Evolutionary conservation across 78 protist genomes (phyloP), one percentile per base, ranked within the genome.

Genomic region (Diacronema lutheri): DNA sequence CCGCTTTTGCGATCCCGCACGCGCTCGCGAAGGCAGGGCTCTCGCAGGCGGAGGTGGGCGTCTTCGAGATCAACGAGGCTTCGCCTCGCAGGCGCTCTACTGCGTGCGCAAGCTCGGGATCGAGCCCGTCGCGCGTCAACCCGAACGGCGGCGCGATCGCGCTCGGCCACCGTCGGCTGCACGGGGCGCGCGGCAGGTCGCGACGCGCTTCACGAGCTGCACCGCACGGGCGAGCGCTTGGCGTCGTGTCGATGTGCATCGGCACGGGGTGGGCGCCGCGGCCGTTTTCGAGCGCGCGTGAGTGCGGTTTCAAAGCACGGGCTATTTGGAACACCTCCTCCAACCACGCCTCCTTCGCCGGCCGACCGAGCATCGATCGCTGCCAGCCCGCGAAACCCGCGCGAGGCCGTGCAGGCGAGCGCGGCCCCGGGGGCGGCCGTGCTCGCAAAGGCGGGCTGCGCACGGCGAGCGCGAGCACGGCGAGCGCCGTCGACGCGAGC

Each of bases 1-100:
- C 98, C 3, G 95, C 94, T 19, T 16, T 71, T 19, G 97, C 98
- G 68, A 93, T 94, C 66, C 98, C 97, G 58, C 83, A 13, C 37
- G 94, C 82, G 21, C 80, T 96, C 58, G 55, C 73, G 57, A 55
- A 86, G 65, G 95, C 94, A 21, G 96, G 97, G 29, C 89, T 96
- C 31, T 5, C 90, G 20, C 14, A 86, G 12, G 57, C 71, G 57
- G 97, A 96, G 46, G 92, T 96, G 31, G 98, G 95, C 69, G 73
- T 94, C 31, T 93, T 5, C 40, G 98, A 96, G 84, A 87, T 96
- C 87, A 95, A 96, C 87, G 98, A 96, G 83, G 98, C 98, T 23
- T 96, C 55, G 97, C 97, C n/a, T 73, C 90, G 13, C 97, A 88
- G 29, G 95, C 91, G 0, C 35, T 37, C 37, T 91, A 91, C 90